These are phyloP conservation scores for Martensiomyces pterosporus DNA, from an alignment of 192 early-diverging fungal genomes.

Conservation along the genomic window DNA sequence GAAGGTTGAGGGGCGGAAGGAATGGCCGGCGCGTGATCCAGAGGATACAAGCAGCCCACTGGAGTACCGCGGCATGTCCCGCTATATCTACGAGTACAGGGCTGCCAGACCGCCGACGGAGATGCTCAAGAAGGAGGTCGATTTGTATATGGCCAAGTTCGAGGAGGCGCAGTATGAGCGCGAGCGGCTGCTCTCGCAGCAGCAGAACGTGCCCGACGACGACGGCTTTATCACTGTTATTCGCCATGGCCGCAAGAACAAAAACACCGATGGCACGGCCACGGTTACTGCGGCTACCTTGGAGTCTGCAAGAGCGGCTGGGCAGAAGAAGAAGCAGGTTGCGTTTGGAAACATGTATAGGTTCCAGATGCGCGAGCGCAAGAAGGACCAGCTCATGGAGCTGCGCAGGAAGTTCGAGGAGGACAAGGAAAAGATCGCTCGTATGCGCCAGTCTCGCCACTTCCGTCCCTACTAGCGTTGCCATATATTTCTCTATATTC, in stretches of 20 bases:
- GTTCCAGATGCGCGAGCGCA: constrained; percentile 91
- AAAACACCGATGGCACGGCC: constrained; percentile 67
- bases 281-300: constrained; percentile 58
- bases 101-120: constrained; percentile 37
- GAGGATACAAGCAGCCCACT: constrained; percentile 34
- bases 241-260: constrained; percentile 59
- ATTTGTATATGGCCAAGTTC: constrained; percentile 73
- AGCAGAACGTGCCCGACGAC: constrained; percentile 80
- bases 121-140: constrained; percentile 60
- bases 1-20: constrained; percentile 42
- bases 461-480: constrained; percentile 87
- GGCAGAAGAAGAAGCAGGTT: constrained; percentile 66
- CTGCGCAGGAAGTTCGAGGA: constrained; percentile 90
- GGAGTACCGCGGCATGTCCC: constrained; percentile 31
- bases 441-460: constrained; percentile 69
- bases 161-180: constrained; percentile 70
- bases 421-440: constrained; percentile 79
- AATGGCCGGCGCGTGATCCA: constrained; percentile 41
- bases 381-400: constrained; percentile 82
- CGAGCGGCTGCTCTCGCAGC: constrained; percentile 58
- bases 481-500: no score
- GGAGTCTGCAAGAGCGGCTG: constrained; percentile 55
- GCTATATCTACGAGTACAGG: constrained; percentile 39
- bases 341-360: constrained; percentile 85
- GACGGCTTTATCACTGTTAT: constrained; percentile 91